Conservation (phyloP, 2,329 filamentous ascomycete species). For the Aspergillus novoparasiticus region DNA sequence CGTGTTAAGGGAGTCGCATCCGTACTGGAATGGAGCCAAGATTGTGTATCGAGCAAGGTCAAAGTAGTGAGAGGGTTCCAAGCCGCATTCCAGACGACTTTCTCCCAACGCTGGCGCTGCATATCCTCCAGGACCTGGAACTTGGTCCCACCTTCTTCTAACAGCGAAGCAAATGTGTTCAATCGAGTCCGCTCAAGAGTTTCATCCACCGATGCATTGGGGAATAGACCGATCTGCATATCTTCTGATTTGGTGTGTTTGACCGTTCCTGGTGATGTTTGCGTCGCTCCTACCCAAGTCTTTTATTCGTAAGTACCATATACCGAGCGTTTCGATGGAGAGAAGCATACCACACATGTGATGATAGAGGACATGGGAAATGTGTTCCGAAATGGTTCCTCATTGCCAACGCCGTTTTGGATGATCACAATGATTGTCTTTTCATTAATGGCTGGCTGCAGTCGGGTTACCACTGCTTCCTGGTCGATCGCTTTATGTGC, state of each 20-base stretch:
- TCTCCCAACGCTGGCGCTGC: constrained; percentile 44
- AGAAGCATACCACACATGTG: constrained; percentile 46
- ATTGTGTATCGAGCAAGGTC: constrained; percentile 45
- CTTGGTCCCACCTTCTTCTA: constrained; percentile 46
- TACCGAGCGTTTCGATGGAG: neutral
- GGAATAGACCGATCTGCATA: constrained; percentile 58
- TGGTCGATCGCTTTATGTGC: constrained; percentile 48
- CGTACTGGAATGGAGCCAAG: constrained; percentile 44
- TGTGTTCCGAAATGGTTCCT: constrained; percentile 39
- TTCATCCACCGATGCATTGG: constrained; percentile 36
- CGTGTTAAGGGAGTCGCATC: constrained; percentile 44
- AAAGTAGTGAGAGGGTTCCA: constrained; percentile 49
- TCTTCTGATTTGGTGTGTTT: constrained; percentile 56
- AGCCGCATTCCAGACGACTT: constrained; percentile 46
- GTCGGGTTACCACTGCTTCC: constrained; percentile 38
- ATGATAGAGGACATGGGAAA: constrained; percentile 38
- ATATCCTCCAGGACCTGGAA: constrained; percentile 39
- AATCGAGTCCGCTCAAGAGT: constrained; percentile 42
- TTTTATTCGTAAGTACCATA: constrained; percentile 7
- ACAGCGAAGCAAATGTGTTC: constrained; percentile 43
- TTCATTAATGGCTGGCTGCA: constrained; percentile 39
- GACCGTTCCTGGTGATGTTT: constrained; percentile 53
- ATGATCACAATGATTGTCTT: constrained; percentile 43
- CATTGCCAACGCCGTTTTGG: constrained; percentile 47
- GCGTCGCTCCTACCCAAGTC: constrained; percentile 54